A percentile compares a stretch with the other conserved stretches of the same genome.
These are phyloP conservation scores for Anthracocystis panici-leucophaei DNA, from an alignment of 1,284 basidiomycete species.

Conservation along the genomic window DNA sequence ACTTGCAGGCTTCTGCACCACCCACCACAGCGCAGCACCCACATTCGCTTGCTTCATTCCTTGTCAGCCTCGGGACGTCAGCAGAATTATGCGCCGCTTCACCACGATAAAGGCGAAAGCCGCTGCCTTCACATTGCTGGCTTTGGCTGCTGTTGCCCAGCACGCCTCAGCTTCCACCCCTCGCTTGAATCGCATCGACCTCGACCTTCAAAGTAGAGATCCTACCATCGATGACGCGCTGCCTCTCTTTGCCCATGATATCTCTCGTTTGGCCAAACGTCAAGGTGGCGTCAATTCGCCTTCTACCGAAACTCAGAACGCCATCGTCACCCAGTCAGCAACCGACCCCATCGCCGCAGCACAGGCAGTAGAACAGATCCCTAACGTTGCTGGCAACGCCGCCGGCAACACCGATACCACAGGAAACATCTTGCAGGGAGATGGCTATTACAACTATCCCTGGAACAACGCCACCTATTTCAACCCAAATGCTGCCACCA, in stretches of 20 bases:
- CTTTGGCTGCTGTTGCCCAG: conserved; percentile 13
- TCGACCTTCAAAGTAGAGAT: conserved; percentile 13
- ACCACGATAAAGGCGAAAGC: conserved; percentile 14
- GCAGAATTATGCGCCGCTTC: conserved; percentile 15
- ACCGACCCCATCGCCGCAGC: conserved; percentile 39
- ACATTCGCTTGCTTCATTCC: not conserved
- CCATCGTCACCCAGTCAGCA: conserved; percentile 20
- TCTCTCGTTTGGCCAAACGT: conserved; percentile 12
- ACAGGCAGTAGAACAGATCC: conserved; percentile 29
- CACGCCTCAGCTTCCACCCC: conserved; percentile 31
- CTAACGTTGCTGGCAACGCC: conserved; percentile 27
- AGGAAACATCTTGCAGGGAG: conserved; percentile 36
- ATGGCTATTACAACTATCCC: conserved; percentile 33
- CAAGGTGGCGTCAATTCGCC: conserved; percentile 13
- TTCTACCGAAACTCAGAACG: conserved; percentile 11
- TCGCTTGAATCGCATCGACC: conserved; percentile 42
- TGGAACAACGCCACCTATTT: conserved; percentile 38
- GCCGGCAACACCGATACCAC: conserved; percentile 26
- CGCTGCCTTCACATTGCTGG: conserved; percentile 22
- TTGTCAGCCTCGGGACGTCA: not conserved
- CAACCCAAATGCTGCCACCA: conserved; percentile 22
- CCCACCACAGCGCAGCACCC: not conserved
- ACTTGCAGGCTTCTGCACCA: not conserved
- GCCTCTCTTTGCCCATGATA: conserved; percentile 18
- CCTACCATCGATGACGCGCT: conserved; percentile 16